phyloP scores from a whole-genome alignment of 2,329 filamentous ascomycete species.

The Pseudomassariella vexata region DNA sequence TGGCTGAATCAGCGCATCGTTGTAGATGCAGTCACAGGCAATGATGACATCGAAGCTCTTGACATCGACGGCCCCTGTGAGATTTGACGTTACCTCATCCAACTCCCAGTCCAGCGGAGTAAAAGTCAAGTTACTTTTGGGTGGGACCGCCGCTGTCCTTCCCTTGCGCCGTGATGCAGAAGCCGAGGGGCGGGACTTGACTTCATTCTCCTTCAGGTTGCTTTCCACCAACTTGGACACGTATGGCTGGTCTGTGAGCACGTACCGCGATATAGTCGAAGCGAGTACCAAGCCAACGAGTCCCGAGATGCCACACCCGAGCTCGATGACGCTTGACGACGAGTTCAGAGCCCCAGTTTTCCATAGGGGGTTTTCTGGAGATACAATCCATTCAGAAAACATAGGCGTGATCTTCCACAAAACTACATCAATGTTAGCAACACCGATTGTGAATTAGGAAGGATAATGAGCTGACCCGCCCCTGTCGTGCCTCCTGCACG shows the following conservation, averaged over 20 bases:
- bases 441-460: slow-evolving; percentile 29
- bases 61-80: slow-evolving; percentile 28
- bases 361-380: slow-evolving; percentile 58
- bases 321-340: slow-evolving; percentile 63
- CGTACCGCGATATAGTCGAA: slow-evolving; percentile 56
- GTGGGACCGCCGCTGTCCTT: slow-evolving; percentile 7
- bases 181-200: slow-evolving; percentile 7
- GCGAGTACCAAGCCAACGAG: slow-evolving; percentile 67
- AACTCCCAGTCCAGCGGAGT: slow-evolving; percentile 78
- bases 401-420: slow-evolving; percentile 87
- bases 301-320: slow-evolving; percentile 84
- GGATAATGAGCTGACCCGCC: slow-evolving; percentile 55
- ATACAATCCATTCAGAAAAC: slow-evolving; percentile 74
- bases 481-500: slow-evolving; percentile 69
- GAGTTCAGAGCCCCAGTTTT: slow-evolving; percentile 43
- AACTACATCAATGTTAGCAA: slow-evolving; percentile 40
- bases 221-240: slow-evolving; percentile 69
- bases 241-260: slow-evolving; percentile 85
- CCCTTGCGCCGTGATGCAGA: slow-evolving; percentile 12
- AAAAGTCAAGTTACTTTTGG: slow-evolving; percentile 43
- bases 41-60: slow-evolving; percentile 66
- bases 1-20: slow-evolving; percentile 75
- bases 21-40: slow-evolving; percentile 94
- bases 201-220: slow-evolving; percentile 64
- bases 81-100: slow-evolving; percentile 40